Evolutionary conservation across 306 rosid genomes (phyloP).

Genomic region (Casuarina cunninghamiana): DNA sequence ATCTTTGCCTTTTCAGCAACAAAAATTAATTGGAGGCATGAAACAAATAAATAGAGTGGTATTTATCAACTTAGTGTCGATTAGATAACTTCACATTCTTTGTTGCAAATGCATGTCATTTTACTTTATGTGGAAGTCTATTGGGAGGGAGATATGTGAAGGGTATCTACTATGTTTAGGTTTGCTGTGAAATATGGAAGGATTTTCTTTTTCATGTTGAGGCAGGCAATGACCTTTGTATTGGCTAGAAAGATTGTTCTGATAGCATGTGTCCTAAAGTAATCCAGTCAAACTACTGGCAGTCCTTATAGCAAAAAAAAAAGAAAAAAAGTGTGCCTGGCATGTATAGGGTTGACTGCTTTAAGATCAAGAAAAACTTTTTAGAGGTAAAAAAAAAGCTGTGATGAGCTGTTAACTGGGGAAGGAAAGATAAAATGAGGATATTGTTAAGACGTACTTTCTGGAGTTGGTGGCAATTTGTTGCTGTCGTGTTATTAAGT

Average conservation of each 20-base stretch:
- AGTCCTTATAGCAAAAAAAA: not conserved
- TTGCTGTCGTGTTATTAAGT: not conserved
- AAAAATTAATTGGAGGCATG: not conserved
- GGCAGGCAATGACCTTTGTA: too few species aligned
- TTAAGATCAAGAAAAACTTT: not conserved
- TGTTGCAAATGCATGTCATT: not conserved
- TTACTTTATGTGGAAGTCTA: not conserved
- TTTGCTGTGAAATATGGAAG: too few species aligned
- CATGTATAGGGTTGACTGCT: not conserved
- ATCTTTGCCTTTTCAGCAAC: not conserved
- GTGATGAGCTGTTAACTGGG: not conserved
- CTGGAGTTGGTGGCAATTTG: not conserved
- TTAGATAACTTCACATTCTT: constrained; percentile 6
- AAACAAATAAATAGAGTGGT: not conserved
- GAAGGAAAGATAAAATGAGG: not conserved
- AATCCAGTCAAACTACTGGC: not conserved
- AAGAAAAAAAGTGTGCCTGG: not conserved
- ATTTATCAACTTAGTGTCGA: not conserved
- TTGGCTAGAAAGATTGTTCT: too few species aligned
- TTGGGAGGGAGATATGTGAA: not conserved
- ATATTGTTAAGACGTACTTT: not conserved
- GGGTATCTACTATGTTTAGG: not conserved
- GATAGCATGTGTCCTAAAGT: not conserved
- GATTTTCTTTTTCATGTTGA: too few species aligned
- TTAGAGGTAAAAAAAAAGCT: not conserved